Evolutionary conservation across 2,329 filamentous ascomycete genomes (phyloP).

Genomic region (Xylaria sp.): DNA sequence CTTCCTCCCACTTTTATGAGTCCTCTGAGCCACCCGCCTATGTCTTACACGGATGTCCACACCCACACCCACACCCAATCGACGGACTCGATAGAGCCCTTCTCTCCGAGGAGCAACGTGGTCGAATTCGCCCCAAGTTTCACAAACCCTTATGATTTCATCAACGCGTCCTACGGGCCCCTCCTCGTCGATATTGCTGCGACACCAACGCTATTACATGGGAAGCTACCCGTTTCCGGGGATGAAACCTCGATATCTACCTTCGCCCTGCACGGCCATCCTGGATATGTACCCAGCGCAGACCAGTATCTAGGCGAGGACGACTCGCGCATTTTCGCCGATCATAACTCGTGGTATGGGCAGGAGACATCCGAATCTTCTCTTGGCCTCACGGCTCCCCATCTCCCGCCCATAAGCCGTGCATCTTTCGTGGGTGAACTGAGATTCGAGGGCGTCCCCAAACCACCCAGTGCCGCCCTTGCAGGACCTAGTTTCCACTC

Average conservation of each 20-base stretch:
- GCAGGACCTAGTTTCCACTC: slow-evolving; percentile 1
- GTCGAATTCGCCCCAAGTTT: slow-evolving; percentile 11
- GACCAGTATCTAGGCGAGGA: background rate
- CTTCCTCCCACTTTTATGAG: slow-evolving; percentile 3
- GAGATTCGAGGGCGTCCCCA: background rate
- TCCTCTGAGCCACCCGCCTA: slow-evolving; percentile 6
- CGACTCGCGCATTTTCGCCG: background rate
- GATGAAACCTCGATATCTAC: background rate
- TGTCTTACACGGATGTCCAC: slow-evolving; percentile 15
- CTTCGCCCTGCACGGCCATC: slow-evolving; percentile 2
- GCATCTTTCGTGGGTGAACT: background rate
- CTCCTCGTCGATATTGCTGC: slow-evolving; percentile 3
- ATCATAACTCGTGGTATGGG: slow-evolving; percentile 6
- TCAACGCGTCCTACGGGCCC: slow-evolving; percentile 6
- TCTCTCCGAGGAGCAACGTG: slow-evolving; percentile 6
- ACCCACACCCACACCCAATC: slow-evolving; percentile 8
- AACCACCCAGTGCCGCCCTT: background rate
- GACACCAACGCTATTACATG: slow-evolving; percentile 2
- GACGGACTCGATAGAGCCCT: slow-evolving; percentile 3
- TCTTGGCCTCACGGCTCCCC: background rate
- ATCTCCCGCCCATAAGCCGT: background rate
- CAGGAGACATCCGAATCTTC: background rate
- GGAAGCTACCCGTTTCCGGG: background rate
- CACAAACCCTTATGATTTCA: slow-evolving; percentile 8
- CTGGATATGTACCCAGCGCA: slow-evolving; percentile 1